Evolutionary conservation across 75 land plant genomes (phyloP).

Genomic region (Sequoia sempervirens): DNA sequence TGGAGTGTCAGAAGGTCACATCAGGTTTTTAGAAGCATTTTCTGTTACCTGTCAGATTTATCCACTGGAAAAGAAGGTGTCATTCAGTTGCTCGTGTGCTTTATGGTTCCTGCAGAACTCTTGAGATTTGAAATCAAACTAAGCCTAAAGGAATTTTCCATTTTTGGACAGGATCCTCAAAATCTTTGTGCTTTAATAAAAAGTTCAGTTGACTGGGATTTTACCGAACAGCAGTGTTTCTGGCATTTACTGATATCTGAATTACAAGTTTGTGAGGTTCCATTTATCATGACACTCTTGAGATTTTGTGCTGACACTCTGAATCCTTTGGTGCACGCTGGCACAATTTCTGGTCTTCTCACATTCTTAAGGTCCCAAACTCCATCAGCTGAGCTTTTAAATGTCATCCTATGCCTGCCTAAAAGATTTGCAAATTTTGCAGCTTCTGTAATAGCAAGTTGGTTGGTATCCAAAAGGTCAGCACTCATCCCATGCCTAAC

Average conservation of each 20-base stretch:
- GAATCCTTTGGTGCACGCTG: constrained; percentile 22
- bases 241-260: constrained; percentile 55
- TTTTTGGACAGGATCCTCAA: constrained; percentile 34
- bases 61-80: constrained; percentile 36
- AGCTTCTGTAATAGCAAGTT: constrained; percentile 47
- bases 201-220: constrained; percentile 45
- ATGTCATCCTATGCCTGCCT: constrained; percentile 31
- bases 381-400: constrained; percentile 38
- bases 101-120: constrained; percentile 30
- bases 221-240: constrained; percentile 38
- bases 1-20: constrained; percentile 32
- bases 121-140: constrained; percentile 35
- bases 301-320: constrained; percentile 15
- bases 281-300: constrained; percentile 19
- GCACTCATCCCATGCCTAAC: constrained; percentile 12
- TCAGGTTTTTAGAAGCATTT: constrained; percentile 28
- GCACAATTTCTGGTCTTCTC: constrained; percentile 44
- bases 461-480: constrained; percentile 26
- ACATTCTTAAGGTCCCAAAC: constrained; percentile 23
- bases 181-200: constrained; percentile 22
- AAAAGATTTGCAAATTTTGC: constrained; percentile 26
- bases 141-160: constrained; percentile 32
- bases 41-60: constrained; percentile 41
- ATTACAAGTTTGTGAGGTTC: constrained; percentile 23
- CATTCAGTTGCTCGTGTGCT: constrained; percentile 23